Base-by-base conservation (phyloP, 805 yeast species). In the Wickerhamiella allomyrinae region DNA sequence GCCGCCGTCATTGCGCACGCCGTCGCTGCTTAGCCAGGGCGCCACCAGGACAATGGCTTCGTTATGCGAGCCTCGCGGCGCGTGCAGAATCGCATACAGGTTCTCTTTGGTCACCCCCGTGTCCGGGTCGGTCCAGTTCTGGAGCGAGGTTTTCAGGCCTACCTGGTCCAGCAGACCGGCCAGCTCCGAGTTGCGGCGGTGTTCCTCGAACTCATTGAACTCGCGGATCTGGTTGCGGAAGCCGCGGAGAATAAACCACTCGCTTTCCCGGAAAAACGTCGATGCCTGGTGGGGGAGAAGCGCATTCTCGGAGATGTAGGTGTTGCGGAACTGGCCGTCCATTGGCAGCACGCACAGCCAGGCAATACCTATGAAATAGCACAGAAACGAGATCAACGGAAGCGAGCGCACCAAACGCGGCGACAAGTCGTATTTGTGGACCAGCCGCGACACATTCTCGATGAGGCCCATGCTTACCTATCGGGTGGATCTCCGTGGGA, bases 251-350 rank as follows among this genome's bases (percentile, higher is more conserved):
- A 81, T 66, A 54, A 87, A 84, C 96, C 97, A 91, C 57, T 91
- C 97, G 33, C 85, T 75, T 55, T 89, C 97, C 42, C 96, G 70
- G 58, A 83, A 91, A 57, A 85, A 86, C 20, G 93, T 77, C 51
- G 79, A 78, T 2, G 91, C 97, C 58, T 91, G 97, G 0, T 94
- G 87, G 7, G 99, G 96, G 83, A 91, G 77, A 58, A 91, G 66
- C 24, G 99, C 99, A 61, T 91, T 91, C 57, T 91, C 99, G 7
- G 94, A 80, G 10, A 87, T 80, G 58, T 91, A 91, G 2, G 95
- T 85, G 48, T 68, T 62, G 42, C 96, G 67, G 58, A 66, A 84
- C 55, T 83, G 84, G 17, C 95, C 97, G 14, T 80, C 80, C 51
- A 76, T 47, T 0, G 97, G 95, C 39, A 86, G 64, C 19, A 62